phyloP scores from a whole-genome alignment of 148 eudicot species.

The Rhododendron henanense region DNA sequence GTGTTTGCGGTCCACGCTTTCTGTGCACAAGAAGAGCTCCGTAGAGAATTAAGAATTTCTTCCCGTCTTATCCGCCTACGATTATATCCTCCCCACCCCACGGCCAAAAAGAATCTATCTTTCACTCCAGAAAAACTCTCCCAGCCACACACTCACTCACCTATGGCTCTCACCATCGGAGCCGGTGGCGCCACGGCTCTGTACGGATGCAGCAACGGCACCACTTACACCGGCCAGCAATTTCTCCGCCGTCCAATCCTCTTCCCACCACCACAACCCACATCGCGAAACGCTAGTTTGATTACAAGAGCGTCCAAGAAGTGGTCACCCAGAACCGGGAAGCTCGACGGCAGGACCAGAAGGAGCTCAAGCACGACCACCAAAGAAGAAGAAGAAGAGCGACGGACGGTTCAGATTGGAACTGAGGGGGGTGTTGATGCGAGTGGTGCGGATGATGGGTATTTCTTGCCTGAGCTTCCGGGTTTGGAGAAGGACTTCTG shows the following conservation, averaged over 20 bases:
- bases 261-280: slow-evolving; percentile 15
- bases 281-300: slow-evolving; percentile 28
- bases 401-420: slow-evolving; percentile 12
- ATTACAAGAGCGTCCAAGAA: slow-evolving; percentile 49
- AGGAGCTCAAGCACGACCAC: slow-evolving; percentile 27
- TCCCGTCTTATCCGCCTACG: background rate
- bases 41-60: background rate
- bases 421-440: background rate
- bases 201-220: slow-evolving; percentile 2
- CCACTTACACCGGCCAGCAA: background rate
- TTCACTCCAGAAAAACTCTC: background rate
- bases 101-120: background rate
- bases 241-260: slow-evolving; percentile 18
- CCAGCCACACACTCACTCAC: slow-evolving; percentile 4
- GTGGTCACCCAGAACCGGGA: slow-evolving; percentile 49
- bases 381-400: slow-evolving; percentile 21
- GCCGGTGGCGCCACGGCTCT: slow-evolving; percentile 14
- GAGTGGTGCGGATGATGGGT: slow-evolving; percentile 35
- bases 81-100: background rate
- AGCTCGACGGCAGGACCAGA: slow-evolving; percentile 71
- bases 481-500: slow-evolving; percentile 59
- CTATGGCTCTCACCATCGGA: slow-evolving; percentile 32
- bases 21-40: too few relatives aligned
- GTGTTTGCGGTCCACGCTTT: too few relatives aligned
- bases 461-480: slow-evolving; percentile 62